Percentiles rank a stretch among this genome's conserved stretches.
phyloP scores from a whole-genome alignment of 805 yeast species.

The Komagataella mondaviorum region DNA sequence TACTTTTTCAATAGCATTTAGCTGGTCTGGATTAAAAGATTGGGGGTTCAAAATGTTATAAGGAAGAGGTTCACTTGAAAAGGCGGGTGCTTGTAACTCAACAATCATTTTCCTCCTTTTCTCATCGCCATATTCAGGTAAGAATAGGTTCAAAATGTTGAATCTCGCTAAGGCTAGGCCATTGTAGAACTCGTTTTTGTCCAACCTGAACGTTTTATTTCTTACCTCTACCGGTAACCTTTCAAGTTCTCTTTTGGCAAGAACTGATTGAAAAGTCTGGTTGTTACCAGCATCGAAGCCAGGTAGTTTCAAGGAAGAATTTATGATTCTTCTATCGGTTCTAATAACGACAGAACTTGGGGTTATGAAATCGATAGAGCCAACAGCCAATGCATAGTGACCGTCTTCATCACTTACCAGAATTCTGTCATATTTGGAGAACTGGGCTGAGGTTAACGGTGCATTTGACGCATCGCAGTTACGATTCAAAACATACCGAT shows the following conservation, averaged over 20 bases:
- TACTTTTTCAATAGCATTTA: conserved; percentile 51
- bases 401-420: conserved; percentile 73
- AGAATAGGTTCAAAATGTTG: conserved; percentile 59
- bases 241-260: conserved; percentile 10
- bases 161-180: conserved; percentile 68
- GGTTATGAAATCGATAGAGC: conserved; percentile 33
- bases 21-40: conserved; percentile 59
- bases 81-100: conserved; percentile 36
- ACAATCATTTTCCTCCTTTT: conserved; percentile 35
- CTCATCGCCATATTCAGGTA: conserved; percentile 30
- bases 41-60: conserved; percentile 8
- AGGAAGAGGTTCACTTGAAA: conserved; percentile 12
- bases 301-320: conserved; percentile 21
- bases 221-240: conserved; percentile 2
- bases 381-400: conserved; percentile 60
- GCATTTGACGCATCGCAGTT: conserved; percentile 3
- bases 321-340: conserved; percentile 36
- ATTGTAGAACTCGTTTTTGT: conserved; percentile 64
- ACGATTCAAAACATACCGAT: conserved; percentile 36
- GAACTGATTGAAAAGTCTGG: conserved; percentile 39
- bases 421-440: conserved; percentile 47
- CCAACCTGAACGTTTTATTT: conserved; percentile 44
- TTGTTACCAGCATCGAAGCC: conserved; percentile 29
- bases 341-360: conserved; percentile 30
- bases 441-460: conserved; percentile 26